phyloP scores from a whole-genome alignment of 1,284 basidiomycete species.

The Trametes polyzona region DNA sequence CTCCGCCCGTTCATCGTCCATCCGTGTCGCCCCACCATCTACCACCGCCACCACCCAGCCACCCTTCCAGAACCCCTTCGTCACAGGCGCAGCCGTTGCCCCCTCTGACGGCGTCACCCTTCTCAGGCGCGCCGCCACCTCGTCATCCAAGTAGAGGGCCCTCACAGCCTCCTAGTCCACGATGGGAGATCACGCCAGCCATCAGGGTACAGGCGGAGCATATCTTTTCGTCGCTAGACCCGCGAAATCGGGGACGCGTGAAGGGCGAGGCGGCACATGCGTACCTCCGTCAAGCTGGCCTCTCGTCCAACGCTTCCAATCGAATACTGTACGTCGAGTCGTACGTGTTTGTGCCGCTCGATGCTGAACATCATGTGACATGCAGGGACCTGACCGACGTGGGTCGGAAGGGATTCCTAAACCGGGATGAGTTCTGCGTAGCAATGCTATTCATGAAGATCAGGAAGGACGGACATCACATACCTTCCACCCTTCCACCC shows the following conservation, averaged over 20 bases:
- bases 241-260: slow-evolving; percentile 25
- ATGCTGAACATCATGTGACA: not conserved
- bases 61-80: slow-evolving; percentile 5
- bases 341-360: not conserved
- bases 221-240: slow-evolving; percentile 32
- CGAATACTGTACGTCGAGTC: slow-evolving; percentile 30
- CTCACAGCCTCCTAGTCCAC: slow-evolving; percentile 8
- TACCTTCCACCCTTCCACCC: slow-evolving; percentile 25
- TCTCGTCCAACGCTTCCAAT: slow-evolving; percentile 23
- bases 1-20: not conserved
- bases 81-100: not conserved
- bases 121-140: slow-evolving; percentile 14
- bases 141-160: slow-evolving; percentile 14
- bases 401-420: slow-evolving; percentile 29
- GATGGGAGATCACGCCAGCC: slow-evolving; percentile 26
- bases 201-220: slow-evolving; percentile 28
- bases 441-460: slow-evolving; percentile 30
- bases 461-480: slow-evolving; percentile 22
- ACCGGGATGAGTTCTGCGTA: slow-evolving; percentile 29
- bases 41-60: slow-evolving; percentile 6
- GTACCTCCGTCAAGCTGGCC: slow-evolving; percentile 28
- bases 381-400: slow-evolving; percentile 30
- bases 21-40: not conserved
- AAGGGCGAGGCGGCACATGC: slow-evolving; percentile 25
- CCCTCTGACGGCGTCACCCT: slow-evolving; percentile 2